Percentiles rank a stretch among this genome's conserved stretches.
Evolutionary conservation across 768 basidiomycete genomes (phyloP).

Genomic region (Jaapia argillacea): DNA sequence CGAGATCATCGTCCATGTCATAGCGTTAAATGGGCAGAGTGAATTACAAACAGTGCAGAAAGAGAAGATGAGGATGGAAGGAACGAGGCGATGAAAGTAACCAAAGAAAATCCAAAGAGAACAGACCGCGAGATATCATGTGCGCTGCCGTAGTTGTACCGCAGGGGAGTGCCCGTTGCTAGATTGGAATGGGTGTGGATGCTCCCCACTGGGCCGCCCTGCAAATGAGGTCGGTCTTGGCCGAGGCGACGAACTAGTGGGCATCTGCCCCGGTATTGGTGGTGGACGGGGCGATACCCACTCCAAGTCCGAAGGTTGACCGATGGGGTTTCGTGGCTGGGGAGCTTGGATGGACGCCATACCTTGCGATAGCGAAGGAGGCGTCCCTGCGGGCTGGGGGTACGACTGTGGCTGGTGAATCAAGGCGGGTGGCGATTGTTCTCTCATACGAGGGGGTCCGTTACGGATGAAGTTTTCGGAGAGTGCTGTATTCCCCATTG

Average conservation of each 20-base stretch:
- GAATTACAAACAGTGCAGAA: constrained; percentile 1
- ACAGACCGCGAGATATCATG: constrained; percentile 2
- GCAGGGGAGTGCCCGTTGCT: constrained; percentile 5
- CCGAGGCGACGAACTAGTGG: too few species aligned
- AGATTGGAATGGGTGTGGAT: constrained; percentile 7
- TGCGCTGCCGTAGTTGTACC: constrained; percentile 10
- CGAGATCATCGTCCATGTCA: background rate
- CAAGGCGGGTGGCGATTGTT: constrained; percentile 30
- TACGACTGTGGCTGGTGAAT: constrained; percentile 36
- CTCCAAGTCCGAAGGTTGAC: constrained; percentile 8
- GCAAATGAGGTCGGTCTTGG: constrained; percentile 18
- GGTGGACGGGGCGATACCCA: constrained; percentile 8
- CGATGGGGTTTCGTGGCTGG: constrained; percentile 24
- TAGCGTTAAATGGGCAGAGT: background rate
- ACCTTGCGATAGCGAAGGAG: constrained; percentile 34
- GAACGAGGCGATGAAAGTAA: background rate
- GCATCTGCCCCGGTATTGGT: too few species aligned
- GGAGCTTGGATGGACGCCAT: constrained; percentile 34
- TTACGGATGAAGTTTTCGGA: constrained; percentile 26
- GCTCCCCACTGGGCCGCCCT: constrained; percentile 19
- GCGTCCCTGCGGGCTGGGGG: constrained; percentile 30
- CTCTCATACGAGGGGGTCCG: constrained; percentile 18
- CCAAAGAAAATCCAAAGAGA: background rate
- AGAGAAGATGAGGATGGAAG: constrained; percentile 5
- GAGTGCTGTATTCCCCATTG: constrained; percentile 29